phyloP scores from a whole-genome alignment of 257 asterid genomes.

The Lantana camara region DNA sequence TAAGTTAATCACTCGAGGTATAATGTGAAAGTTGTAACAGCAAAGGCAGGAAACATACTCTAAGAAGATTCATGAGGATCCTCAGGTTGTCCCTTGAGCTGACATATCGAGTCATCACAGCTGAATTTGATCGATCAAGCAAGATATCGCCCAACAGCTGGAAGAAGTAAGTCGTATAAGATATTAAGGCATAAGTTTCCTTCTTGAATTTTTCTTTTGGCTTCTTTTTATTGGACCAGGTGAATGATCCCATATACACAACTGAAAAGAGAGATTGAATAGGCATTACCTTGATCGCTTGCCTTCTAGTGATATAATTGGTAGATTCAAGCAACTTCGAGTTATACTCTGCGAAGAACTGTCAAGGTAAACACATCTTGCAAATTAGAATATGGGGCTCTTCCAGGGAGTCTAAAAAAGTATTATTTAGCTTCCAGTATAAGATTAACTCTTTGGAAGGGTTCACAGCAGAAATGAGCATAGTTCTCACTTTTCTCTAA shows the following conservation, averaged over 20 bases:
- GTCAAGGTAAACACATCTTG: constrained; percentile 9
- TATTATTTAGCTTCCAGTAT: neutral
- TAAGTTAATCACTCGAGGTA: too few relatives aligned
- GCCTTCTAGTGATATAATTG: constrained; percentile 77
- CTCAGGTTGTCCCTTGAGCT: constrained; percentile 75
- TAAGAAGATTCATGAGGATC: constrained; percentile 82
- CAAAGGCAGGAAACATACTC: constrained; percentile 48
- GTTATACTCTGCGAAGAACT: constrained; percentile 84
- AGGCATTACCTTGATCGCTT: constrained; percentile 65
- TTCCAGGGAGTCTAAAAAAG: neutral
- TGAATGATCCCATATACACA: neutral
- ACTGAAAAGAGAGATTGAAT: constrained; percentile 7
- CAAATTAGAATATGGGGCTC: constrained; percentile 23
- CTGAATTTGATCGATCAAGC: constrained; percentile 76
- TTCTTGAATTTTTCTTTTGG: neutral
- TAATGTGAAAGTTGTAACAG: neutral
- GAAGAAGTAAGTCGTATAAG: constrained; percentile 17
- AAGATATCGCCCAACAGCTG: constrained; percentile 84
- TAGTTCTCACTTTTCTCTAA: constrained; percentile 3
- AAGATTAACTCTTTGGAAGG: neutral
- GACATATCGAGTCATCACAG: constrained; percentile 78
- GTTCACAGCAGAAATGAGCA: constrained; percentile 13
- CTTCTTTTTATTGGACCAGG: neutral
- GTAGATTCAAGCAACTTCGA: constrained; percentile 69
- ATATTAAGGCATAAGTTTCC: neutral